Conservation (phyloP, 495 filamentous ascomycete genomes). For the Annulohypoxylon maeteangense region DNA sequence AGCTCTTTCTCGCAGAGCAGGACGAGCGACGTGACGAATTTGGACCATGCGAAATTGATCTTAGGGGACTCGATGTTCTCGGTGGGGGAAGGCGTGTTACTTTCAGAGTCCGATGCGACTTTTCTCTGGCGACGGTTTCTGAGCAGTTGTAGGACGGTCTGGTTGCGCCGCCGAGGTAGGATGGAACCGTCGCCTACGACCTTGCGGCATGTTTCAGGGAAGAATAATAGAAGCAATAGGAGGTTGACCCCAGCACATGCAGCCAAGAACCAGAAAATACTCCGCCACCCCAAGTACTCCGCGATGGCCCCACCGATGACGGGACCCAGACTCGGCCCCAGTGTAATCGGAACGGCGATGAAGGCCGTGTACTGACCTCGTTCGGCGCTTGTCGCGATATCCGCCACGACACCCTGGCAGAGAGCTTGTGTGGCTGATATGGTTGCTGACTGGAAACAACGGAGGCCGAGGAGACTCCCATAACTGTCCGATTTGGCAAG, state of each 20-base stretch:
- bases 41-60: slow-evolving; percentile 56
- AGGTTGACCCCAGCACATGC: slow-evolving; percentile 60
- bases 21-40: slow-evolving; percentile 68
- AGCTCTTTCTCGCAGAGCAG: slow-evolving; percentile 72
- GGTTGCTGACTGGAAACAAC: slow-evolving; percentile 66
- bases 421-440: slow-evolving; percentile 63
- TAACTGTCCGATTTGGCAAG: slow-evolving; percentile 62
- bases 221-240: slow-evolving; percentile 55
- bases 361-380: slow-evolving; percentile 60
- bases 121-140: slow-evolving; percentile 57
- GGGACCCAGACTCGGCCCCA: slow-evolving; percentile 66
- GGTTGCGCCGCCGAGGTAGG: slow-evolving; percentile 53
- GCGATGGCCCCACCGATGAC: slow-evolving; percentile 70
- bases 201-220: slow-evolving; percentile 70
- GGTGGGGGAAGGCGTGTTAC: slow-evolving; percentile 39
- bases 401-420: slow-evolving; percentile 65
- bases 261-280: slow-evolving; percentile 75
- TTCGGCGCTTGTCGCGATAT: slow-evolving; percentile 63
- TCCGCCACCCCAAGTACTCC: slow-evolving; percentile 71
- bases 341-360: slow-evolving; percentile 50
- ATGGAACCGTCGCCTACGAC: slow-evolving; percentile 73
- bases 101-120: slow-evolving; percentile 66
- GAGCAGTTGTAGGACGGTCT: slow-evolving; percentile 50
- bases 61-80: slow-evolving; percentile 49
- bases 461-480: slow-evolving; percentile 61